A percentile compares a stretch with the other conserved stretches of the same genome.
phyloP scores from a whole-genome alignment of 129 eudicot genomes.

The Oenanthe sinensis region DNA sequence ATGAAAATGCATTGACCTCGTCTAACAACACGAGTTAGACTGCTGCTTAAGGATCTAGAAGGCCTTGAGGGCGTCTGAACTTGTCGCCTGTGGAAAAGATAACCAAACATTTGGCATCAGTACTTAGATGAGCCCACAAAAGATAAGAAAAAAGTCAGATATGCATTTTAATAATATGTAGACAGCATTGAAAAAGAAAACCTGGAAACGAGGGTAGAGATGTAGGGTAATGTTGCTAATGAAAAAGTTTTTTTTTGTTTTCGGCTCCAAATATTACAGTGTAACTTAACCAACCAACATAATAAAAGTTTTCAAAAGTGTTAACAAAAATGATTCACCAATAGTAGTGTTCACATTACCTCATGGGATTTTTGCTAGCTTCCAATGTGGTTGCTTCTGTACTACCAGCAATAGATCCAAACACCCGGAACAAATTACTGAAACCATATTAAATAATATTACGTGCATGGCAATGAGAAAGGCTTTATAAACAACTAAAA shows the following conservation, averaged over 20 bases:
- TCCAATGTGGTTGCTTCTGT: constrained; percentile 85
- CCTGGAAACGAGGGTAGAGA: background rate
- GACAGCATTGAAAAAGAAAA: background rate
- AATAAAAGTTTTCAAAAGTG: background rate
- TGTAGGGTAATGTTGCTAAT: background rate
- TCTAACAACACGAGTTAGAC: constrained; percentile 87
- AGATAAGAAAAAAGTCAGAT: background rate
- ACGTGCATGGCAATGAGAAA: background rate
- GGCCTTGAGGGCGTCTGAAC: constrained; percentile 90
- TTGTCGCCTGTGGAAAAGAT: constrained; percentile 51
- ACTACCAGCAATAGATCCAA: constrained; percentile 40
- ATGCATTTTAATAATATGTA: background rate
- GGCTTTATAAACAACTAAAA: background rate
- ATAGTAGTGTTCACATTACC: constrained; percentile 30
- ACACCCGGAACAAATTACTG: constrained; percentile 33
- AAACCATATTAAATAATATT: constrained; percentile 14
- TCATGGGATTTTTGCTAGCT: constrained; percentile 52
- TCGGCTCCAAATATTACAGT: background rate
- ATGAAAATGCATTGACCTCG: constrained; percentile 42
- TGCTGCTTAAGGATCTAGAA: constrained; percentile 80
- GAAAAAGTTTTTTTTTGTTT: background rate
- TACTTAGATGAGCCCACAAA: background rate
- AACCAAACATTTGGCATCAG: background rate
- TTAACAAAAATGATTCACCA: background rate
- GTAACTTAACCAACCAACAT: background rate